phyloP scores from a whole-genome alignment of 140 eudicot genomes.

The Stevia rebaudiana region DNA sequence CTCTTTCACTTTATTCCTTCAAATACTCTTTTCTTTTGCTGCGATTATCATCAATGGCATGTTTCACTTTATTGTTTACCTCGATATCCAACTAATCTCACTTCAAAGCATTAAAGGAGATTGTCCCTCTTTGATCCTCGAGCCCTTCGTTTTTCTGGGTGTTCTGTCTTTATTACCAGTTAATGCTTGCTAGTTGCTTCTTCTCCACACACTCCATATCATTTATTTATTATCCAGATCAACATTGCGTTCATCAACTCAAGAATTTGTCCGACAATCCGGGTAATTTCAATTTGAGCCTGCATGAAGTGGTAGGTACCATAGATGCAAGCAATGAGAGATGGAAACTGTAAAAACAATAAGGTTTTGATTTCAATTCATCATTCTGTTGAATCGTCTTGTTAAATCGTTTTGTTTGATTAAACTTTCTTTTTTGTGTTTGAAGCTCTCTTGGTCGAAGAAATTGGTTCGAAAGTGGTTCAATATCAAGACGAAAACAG shows the following conservation, averaged over 20 bases:
- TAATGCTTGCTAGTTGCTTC: neutral
- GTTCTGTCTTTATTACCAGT: constrained; percentile 7
- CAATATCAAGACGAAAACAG: constrained; percentile 66
- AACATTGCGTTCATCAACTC: constrained; percentile 9
- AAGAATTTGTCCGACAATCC: neutral
- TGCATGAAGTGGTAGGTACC: constrained; percentile 50
- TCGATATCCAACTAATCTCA: constrained; percentile 27
- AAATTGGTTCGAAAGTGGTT: constrained; percentile 78
- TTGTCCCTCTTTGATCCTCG: constrained; percentile 45
- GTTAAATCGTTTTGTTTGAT: neutral
- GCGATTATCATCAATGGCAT: neutral
- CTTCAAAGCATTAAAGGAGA: constrained; percentile 39
- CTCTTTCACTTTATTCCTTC: constrained; percentile 59
- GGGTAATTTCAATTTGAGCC: neutral
- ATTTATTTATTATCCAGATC: constrained; percentile 1
- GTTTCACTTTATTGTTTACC: constrained; percentile 23
- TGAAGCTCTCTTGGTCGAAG: constrained; percentile 82
- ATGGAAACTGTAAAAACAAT: constrained; percentile 63
- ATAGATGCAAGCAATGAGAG: constrained; percentile 62
- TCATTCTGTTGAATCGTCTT: neutral
- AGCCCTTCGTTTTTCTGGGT: constrained; percentile 28
- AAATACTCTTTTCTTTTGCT: constrained; percentile 33
- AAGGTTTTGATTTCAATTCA: constrained; percentile 34
- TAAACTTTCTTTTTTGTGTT: neutral
- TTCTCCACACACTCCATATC: constrained; percentile 1